Base-by-base conservation (phyloP, 768 basidiomycete species). In the Mycena filopes region DNA sequence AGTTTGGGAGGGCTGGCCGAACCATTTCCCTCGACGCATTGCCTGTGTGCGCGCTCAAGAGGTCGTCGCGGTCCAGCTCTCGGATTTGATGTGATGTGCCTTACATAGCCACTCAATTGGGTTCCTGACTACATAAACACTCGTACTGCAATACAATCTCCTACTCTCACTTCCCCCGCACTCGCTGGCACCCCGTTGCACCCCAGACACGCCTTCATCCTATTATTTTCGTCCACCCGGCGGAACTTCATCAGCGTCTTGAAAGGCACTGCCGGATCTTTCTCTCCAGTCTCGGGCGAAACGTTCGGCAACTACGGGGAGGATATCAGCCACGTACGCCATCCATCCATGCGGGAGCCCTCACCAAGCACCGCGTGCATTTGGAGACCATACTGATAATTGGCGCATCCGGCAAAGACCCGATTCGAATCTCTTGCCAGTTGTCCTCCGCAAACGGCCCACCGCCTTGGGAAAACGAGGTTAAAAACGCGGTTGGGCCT, bases 191-290 rank as follows among this genome's bases (percentile, higher is more conserved):
- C 82, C 0, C 80, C 90, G 71, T 93, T 90, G 70, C 85, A 85
- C 4, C 91, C 92, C 38, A 94, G 80, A 70, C 89, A 93, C 1
- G 91, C 81, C 68, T 82, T 83, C 76, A 79, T 76, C 63, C 80
- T 81, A 1, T 79, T 69, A 23, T 62, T 71, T 0, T 85, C 84
- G 72, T 91, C 86, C 58, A 20, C 88, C 87, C 31, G 75, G 40
- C 92, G 85, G 74, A 91, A 89, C 79, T 90, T 92, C 85, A 88
- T 88, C 12, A 93, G 72, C 9, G 88, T 84, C 76, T 94, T 92
- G 77, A 80, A 92, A 6, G 92, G 92, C 5, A 94, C 91, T 0
- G 90, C 89, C 18, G 81, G 82, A 70, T 94, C 92, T 21, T 87
- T 84, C 21, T 83, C 74, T 31, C 91, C 92, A 4, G 87, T 89